Base-by-base conservation (phyloP, 306 rosid species). In the Malus sieversii region DNA sequence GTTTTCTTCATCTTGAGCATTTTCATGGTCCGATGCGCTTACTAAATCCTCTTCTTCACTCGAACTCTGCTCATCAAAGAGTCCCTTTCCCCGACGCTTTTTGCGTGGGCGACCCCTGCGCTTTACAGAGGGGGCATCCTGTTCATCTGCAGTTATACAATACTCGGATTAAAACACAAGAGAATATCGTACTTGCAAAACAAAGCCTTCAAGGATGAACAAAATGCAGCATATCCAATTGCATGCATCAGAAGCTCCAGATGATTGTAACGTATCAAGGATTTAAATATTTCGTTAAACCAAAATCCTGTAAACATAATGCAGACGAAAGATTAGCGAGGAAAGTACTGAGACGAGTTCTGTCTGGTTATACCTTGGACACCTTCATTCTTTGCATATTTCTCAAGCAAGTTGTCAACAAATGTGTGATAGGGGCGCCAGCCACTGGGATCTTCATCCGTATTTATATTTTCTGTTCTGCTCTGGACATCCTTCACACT, bases 41-140 rank as follows among this genome's bases (percentile, higher is more conserved):
- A 92, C 89, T 27, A 95, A 92, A 79, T 95, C 98, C 73, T 95
- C 98, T 4, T 88, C 98, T 65, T 87, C 98, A 80, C 96, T 90
- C 71, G 96, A 81, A 82, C 84, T 81, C 15, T 90, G 97, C 71
- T 87, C 96, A 55, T 92, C 93, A 84, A 95, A 95, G 80, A 95
- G 97, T 81, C 88, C 89, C 81, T 90, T 95, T 72, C 96, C 96
- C 51, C 84, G 70, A 51, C 82, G 90, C 82, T 68, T 79, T 80
- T 95, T 95, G 10, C 88, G 97, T 46, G 98, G 98, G 63, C 98
- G 96, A 69, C 98, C 98, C 85, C 96, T 88, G 62, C 93, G 95
- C 84, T 84, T 87, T 16, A 75, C 87, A 64, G 92, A 11, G 65
- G 76, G 73, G 70, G 92, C 90, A 63, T 90, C 98, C 82, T 89